Evolutionary conservation across 208 protist species (phyloP).

Genomic region (Plasmodiophora brassicae): DNA sequence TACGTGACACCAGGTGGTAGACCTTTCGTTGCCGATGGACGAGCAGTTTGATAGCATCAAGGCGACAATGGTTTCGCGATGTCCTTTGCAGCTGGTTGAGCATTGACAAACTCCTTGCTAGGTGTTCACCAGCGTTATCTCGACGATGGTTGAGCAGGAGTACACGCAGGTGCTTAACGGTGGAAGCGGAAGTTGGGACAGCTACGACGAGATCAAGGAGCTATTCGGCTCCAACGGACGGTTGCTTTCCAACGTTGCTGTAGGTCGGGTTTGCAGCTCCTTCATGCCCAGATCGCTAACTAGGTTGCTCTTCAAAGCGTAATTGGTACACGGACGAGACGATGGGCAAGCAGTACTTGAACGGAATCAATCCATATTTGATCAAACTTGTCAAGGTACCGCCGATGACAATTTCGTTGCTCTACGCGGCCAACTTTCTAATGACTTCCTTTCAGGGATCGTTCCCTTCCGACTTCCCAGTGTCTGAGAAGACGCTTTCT

Average conservation of each 20-base stretch:
- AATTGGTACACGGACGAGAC: not conserved
- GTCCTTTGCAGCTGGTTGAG: no score
- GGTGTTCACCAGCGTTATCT: not conserved
- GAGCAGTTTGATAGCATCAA: conserved; percentile 5
- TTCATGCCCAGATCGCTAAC: no score
- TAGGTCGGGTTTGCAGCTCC: no score
- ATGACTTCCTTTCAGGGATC: not conserved
- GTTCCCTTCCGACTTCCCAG: not conserved
- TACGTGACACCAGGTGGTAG: no score
- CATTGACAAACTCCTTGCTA: not conserved
- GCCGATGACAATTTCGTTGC: not conserved
- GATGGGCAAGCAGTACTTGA: not conserved
- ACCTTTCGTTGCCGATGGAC: not conserved
- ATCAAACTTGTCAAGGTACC: not conserved
- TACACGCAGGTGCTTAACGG: not conserved
- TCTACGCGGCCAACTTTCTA: no score
- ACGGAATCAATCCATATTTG: not conserved
- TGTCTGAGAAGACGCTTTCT: not conserved
- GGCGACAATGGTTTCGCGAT: not conserved
- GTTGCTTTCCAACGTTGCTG: not conserved
- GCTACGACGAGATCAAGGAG: not conserved
- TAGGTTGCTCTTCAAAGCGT: no score
- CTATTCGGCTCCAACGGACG: not conserved
- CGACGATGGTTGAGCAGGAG: not conserved
- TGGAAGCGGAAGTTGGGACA: not conserved